phyloP scores from a whole-genome alignment of 2,329 filamentous ascomycete genomes.

The Alternaria burnsii region DNA sequence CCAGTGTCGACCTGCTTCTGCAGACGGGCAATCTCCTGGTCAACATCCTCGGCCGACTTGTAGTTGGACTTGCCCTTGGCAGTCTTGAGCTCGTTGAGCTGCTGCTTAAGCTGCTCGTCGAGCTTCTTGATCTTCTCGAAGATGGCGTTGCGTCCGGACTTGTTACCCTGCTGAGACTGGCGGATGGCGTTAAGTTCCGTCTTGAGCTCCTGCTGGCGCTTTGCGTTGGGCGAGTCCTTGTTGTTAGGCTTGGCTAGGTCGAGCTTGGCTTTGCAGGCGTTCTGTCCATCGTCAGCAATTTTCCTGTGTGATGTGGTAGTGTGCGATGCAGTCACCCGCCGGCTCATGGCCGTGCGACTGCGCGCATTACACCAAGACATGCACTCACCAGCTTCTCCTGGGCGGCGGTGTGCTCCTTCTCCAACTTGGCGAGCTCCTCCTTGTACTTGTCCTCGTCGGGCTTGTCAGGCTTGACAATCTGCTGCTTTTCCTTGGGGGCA shows the following conservation, averaged over 20 bases:
- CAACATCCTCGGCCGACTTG: slow-evolving; percentile 88
- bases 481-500: slow-evolving; percentile 48
- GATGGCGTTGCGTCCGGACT: slow-evolving; percentile 78
- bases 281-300: slow-evolving; percentile 61
- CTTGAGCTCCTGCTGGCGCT: slow-evolving; percentile 87
- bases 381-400: slow-evolving; percentile 73
- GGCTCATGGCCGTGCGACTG: slow-evolving; percentile 11
- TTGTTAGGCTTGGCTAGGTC: slow-evolving; percentile 83
- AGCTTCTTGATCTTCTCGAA: slow-evolving; percentile 92
- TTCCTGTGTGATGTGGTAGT: background rate
- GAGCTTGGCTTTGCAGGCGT: slow-evolving; percentile 86
- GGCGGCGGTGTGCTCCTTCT: slow-evolving; percentile 83
- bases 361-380: background rate
- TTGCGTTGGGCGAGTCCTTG: slow-evolving; percentile 79
- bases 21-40: slow-evolving; percentile 79
- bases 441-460: slow-evolving; percentile 89
- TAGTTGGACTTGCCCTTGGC: slow-evolving; percentile 81
- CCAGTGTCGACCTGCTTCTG: slow-evolving; percentile 88
- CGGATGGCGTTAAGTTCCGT: slow-evolving; percentile 84
- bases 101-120: slow-evolving; percentile 86
- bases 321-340: slow-evolving; percentile 24
- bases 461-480: slow-evolving; percentile 74
- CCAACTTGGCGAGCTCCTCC: slow-evolving; percentile 76
- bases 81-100: slow-evolving; percentile 85
- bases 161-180: slow-evolving; percentile 85